These are phyloP conservation scores for Alternaria arborescens DNA, from an alignment of 2,329 filamentous ascomycete genomes.

Conservation along the genomic window DNA sequence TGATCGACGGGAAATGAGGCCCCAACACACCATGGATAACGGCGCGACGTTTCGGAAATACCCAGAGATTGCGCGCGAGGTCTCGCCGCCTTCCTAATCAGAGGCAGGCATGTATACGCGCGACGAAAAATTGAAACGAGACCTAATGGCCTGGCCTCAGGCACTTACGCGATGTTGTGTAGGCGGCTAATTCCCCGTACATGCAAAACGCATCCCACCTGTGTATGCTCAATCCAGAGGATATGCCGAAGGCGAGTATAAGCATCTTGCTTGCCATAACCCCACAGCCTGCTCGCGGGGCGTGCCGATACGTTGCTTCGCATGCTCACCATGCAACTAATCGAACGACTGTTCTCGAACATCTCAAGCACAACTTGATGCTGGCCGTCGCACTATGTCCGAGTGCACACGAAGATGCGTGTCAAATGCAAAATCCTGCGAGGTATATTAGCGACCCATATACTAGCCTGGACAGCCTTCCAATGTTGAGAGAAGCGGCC, in stretches of 20 bases:
- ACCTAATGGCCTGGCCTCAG: slow-evolving; percentile 8
- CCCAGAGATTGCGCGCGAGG: slow-evolving; percentile 33
- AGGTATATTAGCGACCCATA: slow-evolving; percentile 1
- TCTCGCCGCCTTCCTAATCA: slow-evolving; percentile 18
- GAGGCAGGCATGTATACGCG: neutral
- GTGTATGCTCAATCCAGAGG: neutral
- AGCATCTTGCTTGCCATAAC: slow-evolving; percentile 6
- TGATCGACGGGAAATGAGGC: slow-evolving; percentile 35
- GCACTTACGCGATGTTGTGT: neutral
- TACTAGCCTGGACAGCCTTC: neutral
- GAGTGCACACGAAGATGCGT: neutral
- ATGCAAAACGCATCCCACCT: slow-evolving; percentile 3
- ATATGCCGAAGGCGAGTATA: slow-evolving; percentile 1
- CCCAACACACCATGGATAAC: slow-evolving; percentile 19
- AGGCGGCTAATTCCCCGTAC: neutral
- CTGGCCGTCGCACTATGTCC: neutral
- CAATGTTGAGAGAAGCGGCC: neutral
- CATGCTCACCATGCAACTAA: neutral
- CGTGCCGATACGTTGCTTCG: slow-evolving; percentile 1
- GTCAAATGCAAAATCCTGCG: neutral
- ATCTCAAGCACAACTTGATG: neutral
- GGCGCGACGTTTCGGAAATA: slow-evolving; percentile 32
- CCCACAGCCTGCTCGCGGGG: slow-evolving; percentile 4
- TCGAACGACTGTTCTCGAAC: neutral
- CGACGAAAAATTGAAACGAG: slow-evolving; percentile 6